Evolutionary conservation across 352 stramenopile genomes (phyloP), one percentile per base, ranked within the genome.

Genomic region (Aphanomyces euteiches): DNA sequence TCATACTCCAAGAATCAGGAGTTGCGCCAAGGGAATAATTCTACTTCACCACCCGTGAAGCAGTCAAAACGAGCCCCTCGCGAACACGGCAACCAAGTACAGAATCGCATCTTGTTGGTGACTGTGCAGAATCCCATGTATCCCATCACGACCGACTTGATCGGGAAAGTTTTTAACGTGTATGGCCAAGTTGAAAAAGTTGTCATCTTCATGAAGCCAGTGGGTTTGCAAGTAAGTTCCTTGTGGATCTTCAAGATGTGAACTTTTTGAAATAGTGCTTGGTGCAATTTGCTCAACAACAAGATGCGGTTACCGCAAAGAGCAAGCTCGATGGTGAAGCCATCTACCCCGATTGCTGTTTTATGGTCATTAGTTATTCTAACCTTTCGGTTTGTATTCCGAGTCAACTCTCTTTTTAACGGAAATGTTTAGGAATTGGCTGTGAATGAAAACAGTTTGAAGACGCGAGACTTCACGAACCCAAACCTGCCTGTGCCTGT

Each of bases 101-200:
- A 77, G 36, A 87, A 89, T 59, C 79, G 79, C 57, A 89, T 89
- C 59, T 47, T 89, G 72, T 77, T 89, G 28, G 78, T 87, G 15
- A 89, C 81, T n/a, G 77, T 89, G 47, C 81, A 89, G 71, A 87
- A 86, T 68, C 79, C 81, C 28, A 85, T 78, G 64, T 84, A 84
- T 45, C 79, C 78, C 8, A 82, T 89, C 72, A 84, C 79, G 41
- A 82, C 78, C 0, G 78, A 87, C 19, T 74, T 89, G 59, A 79
- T 89, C 50, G 45, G 79, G 58, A 66, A 66, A 21, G 75, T 87
- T 65, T 89, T 87, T 66, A 69, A 73, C 50, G 72, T 70, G 19
- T 87, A 84, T 66, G 81, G 81, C 21, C 47, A 53, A 13, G 80
- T 89, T 12, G 78, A 87, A 65, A 89, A 89, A 69, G 73, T 83